Conservation (phyloP, 257 asterid species). For the Forsythia suspensa region DNA sequence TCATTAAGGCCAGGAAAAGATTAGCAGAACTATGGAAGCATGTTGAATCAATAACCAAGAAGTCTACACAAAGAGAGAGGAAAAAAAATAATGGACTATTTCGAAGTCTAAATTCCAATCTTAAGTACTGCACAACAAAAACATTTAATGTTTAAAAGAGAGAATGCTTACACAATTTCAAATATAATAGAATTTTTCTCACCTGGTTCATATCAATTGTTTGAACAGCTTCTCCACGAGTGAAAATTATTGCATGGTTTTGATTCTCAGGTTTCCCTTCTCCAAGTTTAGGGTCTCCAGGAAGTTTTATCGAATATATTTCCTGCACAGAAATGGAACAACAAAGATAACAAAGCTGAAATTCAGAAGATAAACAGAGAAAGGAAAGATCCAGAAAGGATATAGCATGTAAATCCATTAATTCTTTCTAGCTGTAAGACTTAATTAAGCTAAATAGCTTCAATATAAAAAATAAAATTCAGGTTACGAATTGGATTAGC, state of each 20-base stretch:
- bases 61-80: too few relatives aligned
- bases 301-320: slow-evolving; percentile 90
- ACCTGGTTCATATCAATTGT: slow-evolving; percentile 99
- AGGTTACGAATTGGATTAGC: not conserved
- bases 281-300: slow-evolving; percentile 99
- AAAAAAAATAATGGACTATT: too few relatives aligned
- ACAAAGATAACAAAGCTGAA: slow-evolving; percentile 11
- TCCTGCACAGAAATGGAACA: slow-evolving; percentile 48
- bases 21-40: not conserved
- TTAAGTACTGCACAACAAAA: slow-evolving; percentile 6
- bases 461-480: not conserved
- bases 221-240: slow-evolving; percentile 98
- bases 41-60: not conserved
- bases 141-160: not conserved
- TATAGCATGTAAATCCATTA: not conserved
- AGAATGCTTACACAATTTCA: slow-evolving; percentile 4
- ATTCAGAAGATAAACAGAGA: not conserved
- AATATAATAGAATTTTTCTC: slow-evolving; percentile 16
- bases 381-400: not conserved
- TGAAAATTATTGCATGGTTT: slow-evolving; percentile 91
- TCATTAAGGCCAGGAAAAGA: not conserved
- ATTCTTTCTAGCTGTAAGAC: not conserved
- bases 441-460: not conserved
- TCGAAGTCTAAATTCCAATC: not conserved
- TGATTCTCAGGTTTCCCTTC: slow-evolving; percentile 99